Evolutionary conservation across 768 basidiomycete genomes (phyloP).

Genomic region (Leucocoprinus leucothites): DNA sequence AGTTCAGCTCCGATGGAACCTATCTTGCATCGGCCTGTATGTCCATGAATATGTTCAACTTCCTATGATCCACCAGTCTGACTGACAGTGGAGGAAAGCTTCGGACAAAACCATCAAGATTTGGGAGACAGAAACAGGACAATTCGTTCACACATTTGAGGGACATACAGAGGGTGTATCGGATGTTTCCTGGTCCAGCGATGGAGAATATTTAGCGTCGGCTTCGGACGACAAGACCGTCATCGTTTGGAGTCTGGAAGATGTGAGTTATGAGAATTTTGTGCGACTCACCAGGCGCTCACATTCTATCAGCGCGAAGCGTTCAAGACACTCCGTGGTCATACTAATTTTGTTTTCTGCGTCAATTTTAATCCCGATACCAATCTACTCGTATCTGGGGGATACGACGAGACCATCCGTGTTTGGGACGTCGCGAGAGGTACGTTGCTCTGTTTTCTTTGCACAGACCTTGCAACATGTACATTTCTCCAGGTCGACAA

Average conservation of each 20-base stretch:
- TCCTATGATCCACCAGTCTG: constrained; percentile 15
- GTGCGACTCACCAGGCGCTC: constrained; percentile 7
- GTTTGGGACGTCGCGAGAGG: constrained; percentile 97
- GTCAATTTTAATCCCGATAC: constrained; percentile 89
- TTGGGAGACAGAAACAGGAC: constrained; percentile 73
- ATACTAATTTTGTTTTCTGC: constrained; percentile 94
- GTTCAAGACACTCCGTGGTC: constrained; percentile 71
- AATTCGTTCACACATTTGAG: constrained; percentile 66
- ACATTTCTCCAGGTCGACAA: constrained; percentile 57
- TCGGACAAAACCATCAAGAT: constrained; percentile 82
- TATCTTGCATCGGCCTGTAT: constrained; percentile 83
- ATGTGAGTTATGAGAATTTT: constrained; percentile 32
- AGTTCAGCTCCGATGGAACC: constrained; percentile 85
- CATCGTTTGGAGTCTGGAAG: constrained; percentile 78
- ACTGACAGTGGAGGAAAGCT: constrained; percentile 51
- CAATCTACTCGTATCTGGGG: constrained; percentile 89
- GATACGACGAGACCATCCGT: constrained; percentile 92
- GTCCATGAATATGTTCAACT: constrained; percentile 20
- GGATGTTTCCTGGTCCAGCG: constrained; percentile 85
- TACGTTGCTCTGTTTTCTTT: constrained; percentile 23
- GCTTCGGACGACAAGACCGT: constrained; percentile 94
- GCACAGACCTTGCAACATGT: not conserved
- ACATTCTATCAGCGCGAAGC: constrained; percentile 42
- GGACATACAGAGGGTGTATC: constrained; percentile 85
- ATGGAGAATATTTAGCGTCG: constrained; percentile 81